These are phyloP conservation scores for Aspergillus quadrilineatus DNA, from an alignment of 2,329 filamentous ascomycete genomes.

Conservation along the genomic window DNA sequence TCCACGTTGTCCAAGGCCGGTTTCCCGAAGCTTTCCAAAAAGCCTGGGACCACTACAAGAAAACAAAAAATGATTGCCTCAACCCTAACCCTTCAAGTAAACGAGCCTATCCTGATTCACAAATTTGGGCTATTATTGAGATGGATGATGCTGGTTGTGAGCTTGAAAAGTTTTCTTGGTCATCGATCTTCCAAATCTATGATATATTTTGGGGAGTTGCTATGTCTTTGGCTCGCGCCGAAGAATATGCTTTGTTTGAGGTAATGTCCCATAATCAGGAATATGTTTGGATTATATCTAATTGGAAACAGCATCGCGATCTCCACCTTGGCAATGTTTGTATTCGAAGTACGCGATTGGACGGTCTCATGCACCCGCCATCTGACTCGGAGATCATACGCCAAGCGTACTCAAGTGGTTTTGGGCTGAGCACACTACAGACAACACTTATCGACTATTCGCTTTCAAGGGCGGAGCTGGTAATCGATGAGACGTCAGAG, in stretches of 20 bases:
- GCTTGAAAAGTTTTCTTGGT: constrained; percentile 48
- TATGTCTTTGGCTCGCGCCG: constrained; percentile 60
- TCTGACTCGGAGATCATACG: constrained; percentile 31
- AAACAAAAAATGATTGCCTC: constrained; percentile 46
- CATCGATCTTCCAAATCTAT: constrained; percentile 52
- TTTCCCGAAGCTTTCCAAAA: constrained; percentile 54
- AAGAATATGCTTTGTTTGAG: constrained; percentile 61
- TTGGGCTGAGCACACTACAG: constrained; percentile 57
- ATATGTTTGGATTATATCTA: constrained; percentile 2
- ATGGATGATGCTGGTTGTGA: constrained; percentile 66
- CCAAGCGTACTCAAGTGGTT: constrained; percentile 38
- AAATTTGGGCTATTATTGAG: constrained; percentile 64
- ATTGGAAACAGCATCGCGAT: constrained; percentile 55
- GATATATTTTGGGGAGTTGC: constrained; percentile 69
- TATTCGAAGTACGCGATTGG: constrained; percentile 43
- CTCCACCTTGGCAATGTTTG: constrained; percentile 68
- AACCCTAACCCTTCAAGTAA: constrained; percentile 59
- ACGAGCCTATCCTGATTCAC: constrained; percentile 53
- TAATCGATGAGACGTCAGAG: constrained; percentile 24
- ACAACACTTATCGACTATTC: constrained; percentile 69
- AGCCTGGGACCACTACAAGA: constrained; percentile 43
- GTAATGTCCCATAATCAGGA: constrained; percentile 22
- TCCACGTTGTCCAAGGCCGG: constrained; percentile 58
- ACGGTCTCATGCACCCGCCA: constrained; percentile 35
- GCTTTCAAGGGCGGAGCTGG: constrained; percentile 59